phyloP scores from a whole-genome alignment of 1,139 yeast species.

The Diutina siamensis region DNA sequence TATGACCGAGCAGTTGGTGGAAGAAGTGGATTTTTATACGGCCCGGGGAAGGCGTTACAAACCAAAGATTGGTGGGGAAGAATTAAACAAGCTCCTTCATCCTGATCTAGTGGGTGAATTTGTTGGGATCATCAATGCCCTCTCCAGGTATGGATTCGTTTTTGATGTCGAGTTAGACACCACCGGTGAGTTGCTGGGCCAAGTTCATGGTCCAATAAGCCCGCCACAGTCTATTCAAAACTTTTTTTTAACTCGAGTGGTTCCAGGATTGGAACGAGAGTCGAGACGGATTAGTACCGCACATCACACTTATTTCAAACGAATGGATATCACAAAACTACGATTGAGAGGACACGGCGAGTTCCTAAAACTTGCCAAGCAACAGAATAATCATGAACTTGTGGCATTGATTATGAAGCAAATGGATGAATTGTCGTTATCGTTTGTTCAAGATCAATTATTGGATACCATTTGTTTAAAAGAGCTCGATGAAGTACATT shows the following conservation, averaged over 20 bases:
- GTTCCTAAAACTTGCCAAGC: background rate
- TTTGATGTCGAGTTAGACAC: constrained; percentile 1
- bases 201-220: background rate
- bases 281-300: background rate
- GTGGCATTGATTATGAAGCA: background rate
- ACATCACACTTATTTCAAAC: too few species aligned
- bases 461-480: too few species aligned
- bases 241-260: background rate
- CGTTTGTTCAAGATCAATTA: background rate
- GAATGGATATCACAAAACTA: background rate
- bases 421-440: background rate
- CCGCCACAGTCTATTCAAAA: background rate
- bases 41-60: background rate
- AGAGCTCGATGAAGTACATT: background rate
- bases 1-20: background rate
- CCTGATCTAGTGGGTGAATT: background rate
- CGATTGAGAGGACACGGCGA: background rate
- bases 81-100: background rate
- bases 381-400: background rate
- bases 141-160: background rate
- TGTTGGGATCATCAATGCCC: background rate
- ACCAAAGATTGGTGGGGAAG: background rate
- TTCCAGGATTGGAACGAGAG: background rate
- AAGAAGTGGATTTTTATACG: background rate
- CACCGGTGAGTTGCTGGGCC: background rate